phyloP scores from a whole-genome alignment of 2,329 filamentous ascomycete species.

The Phyllosticta paracitricarpa region DNA sequence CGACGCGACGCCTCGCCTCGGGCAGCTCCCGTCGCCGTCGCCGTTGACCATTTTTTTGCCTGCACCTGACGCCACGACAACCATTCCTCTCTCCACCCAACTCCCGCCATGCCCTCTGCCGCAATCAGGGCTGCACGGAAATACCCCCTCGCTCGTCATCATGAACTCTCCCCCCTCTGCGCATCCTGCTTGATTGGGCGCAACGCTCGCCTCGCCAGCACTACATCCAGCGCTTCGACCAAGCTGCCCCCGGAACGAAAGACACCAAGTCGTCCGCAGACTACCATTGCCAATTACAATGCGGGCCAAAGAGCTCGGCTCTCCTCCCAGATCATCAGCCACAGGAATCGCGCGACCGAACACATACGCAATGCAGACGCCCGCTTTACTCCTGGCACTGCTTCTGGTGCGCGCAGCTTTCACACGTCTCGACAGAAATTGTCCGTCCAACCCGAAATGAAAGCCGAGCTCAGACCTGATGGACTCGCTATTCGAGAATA shows the following conservation, averaged over 20 bases:
- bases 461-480: background rate
- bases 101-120: background rate
- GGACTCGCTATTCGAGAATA: constrained; percentile 18
- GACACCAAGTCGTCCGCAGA: background rate
- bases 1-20: too few relatives aligned
- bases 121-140: background rate
- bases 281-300: background rate
- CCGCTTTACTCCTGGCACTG: background rate
- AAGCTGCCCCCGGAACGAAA: background rate
- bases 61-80: background rate
- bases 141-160: background rate
- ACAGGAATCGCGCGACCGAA: background rate
- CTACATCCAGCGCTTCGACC: background rate
- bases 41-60: constrained; percentile 2
- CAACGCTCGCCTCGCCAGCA: background rate
- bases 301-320: background rate
- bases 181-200: constrained; percentile 3
- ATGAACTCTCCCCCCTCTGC: constrained; percentile 7
- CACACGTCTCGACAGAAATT: background rate
- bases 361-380: background rate
- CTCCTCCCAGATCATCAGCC: background rate
- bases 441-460: too few relatives aligned
- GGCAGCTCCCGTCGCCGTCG: background rate
- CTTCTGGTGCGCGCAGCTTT: background rate
- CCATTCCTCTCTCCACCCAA: background rate